Evolutionary conservation across 108 stramenopile species (phyloP), one percentile per base, ranked within the genome.

Genomic region (Skeletonema tropicum): DNA sequence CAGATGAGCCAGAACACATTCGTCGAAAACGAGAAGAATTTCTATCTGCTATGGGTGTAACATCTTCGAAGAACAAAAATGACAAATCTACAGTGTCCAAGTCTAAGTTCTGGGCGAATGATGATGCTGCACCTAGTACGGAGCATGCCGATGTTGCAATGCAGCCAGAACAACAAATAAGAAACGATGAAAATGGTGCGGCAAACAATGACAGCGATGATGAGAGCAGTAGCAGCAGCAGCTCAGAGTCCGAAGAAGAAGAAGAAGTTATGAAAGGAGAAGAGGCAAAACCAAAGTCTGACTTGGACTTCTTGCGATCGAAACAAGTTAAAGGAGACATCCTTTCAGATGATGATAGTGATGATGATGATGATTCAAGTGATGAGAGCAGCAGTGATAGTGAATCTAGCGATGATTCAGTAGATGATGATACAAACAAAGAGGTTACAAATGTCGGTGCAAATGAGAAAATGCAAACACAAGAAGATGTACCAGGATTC

Each of bases 101-200:
- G 55, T 76, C 87, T 2, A 91, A 91, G 59, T 92, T 94, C 66
- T 94, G 92, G 95, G 84, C 90, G 10, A 94, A 96, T 64, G 92
- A 96, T 75, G 90, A 88, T 76, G 92, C 58, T 5, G 74, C 63
- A 26, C 57, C 60, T 13, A 32, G 31, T 15, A 49, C 49, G 33
- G 80, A 82, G 39, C 26, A 67, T 9, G 57, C 68, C 33, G 29
- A 14, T 19, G 33, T 13, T 25, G 31, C 2, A 46, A 66, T 9
- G 14, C 38, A 71, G 46, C 31, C 12, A 39, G 61, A 38, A 8
- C 35, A 31, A 38, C 42, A 58, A 15, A 57, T 46, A 17, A 10
- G 57, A 23, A 49, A 29, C 33, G 73, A 63, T n/a, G 30, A 73
- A 35, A 66, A 77, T 61, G 64, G 72, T 49, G 70, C 73, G 38